Conservation (phyloP, 192 early-diverging fungal species). For the Mortierella alpina region DNA sequence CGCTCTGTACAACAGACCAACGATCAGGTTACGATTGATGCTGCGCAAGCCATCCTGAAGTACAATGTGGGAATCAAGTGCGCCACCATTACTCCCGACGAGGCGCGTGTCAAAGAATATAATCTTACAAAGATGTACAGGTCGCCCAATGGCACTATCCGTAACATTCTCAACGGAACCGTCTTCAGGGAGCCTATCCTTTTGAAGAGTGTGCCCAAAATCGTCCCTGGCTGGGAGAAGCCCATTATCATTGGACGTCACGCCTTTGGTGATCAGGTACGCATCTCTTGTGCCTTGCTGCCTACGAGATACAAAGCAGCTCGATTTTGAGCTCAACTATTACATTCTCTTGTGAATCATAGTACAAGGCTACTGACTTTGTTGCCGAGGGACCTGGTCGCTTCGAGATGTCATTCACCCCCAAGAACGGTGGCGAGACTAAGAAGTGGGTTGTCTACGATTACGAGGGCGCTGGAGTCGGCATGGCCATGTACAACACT, state of each 20-base stretch:
- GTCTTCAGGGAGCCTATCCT: constrained; percentile 98
- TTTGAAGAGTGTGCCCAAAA: constrained; percentile 89
- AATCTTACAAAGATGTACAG: constrained; percentile 97
- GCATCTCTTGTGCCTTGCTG: neutral
- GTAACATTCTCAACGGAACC: constrained; percentile 96
- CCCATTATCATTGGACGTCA: constrained; percentile 97
- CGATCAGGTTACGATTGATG: constrained; percentile 88
- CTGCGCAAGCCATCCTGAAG: constrained; percentile 94
- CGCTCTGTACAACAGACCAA: constrained; percentile 50
- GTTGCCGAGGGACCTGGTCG: constrained; percentile 89
- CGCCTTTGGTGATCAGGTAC: constrained; percentile 94
- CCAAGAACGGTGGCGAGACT: constrained; percentile 73
- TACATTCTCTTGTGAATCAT: neutral
- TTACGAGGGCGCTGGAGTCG: constrained; percentile 88
- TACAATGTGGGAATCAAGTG: constrained; percentile 99
- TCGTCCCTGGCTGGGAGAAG: constrained; percentile 93
- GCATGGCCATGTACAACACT: constrained; percentile 97
- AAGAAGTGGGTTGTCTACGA: constrained; percentile 82
- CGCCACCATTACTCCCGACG: constrained; percentile 99
- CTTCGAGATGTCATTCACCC: constrained; percentile 92
- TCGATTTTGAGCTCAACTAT: neutral
- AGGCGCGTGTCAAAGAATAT: constrained; percentile 94
- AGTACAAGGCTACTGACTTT: constrained; percentile 98
- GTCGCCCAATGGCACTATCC: constrained; percentile 96
- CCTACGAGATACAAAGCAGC: neutral